Evolutionary conservation across 441 rosid genomes (phyloP), one percentile per base, ranked within the genome.

Genomic region (Gossypium davidsonii): DNA sequence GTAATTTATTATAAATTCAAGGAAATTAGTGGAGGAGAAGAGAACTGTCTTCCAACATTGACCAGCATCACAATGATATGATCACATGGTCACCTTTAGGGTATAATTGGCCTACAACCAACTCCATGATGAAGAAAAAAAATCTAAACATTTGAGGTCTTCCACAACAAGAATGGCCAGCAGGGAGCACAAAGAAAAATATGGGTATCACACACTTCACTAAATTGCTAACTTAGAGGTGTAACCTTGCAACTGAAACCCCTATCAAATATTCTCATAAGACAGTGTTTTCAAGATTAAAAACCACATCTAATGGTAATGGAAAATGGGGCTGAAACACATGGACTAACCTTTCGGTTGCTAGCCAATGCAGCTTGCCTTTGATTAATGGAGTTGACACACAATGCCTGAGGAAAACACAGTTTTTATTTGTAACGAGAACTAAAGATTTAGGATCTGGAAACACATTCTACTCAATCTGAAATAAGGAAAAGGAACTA

Each of bases 321-420:
- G 49, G 26, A 52, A 68, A 28, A 52, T 4, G 5, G 46, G n/a
- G 15, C 4, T 26, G 39, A 57, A 17, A 21, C 39, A 31, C 5
- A 49, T 67, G 71, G 67, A 81, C 91, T 81, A 76, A 95, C 99
- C 98, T 95, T 95, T 73, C 91, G 85, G 78, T 88, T 91, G 90
- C 96, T 89, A 61, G 99, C 89, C 73, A 92, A 77, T 76, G 96
- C 99, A 78, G 88, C 88, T 82, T 90, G 93, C 78, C 83, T 76
- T 84, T 89, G 88, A 80, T 86, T 79, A 76, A 84, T 77, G 73
- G 92, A 80, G 74, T 95, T 95, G 71, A 89, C 78, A 85, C 94
- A 95, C 51, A 95, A 73, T 72, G 96, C 96, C 99, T 95, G 92
- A 79, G 74, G 74, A 78, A 84, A 82, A 72, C 58, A 74, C 60